Evolutionary conservation across 352 stramenopile genomes (phyloP).

Genomic region (Phytopythium cucurbitacearum): DNA sequence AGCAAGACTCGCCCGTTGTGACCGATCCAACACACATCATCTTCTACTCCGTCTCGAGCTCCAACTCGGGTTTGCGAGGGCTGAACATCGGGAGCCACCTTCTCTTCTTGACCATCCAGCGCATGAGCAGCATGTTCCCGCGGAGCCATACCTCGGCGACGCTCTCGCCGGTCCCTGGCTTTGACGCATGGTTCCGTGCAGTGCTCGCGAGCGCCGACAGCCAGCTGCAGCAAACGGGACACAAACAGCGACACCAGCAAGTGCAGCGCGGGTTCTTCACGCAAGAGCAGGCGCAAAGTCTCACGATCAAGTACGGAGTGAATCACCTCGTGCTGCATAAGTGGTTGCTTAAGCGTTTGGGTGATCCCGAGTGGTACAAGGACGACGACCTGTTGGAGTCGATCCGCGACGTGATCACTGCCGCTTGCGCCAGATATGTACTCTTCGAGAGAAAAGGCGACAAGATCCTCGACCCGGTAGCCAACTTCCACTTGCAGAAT

Average conservation of each 20-base stretch:
- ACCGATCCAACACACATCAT: conserved; percentile 68
- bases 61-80: conserved; percentile 69
- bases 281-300: conserved; percentile 32
- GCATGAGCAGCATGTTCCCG: conserved; percentile 61
- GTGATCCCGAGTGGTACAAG: conserved; percentile 37
- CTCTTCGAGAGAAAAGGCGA: conserved; percentile 71
- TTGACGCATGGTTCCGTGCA: conserved; percentile 60
- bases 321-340: conserved; percentile 51
- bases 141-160: conserved; percentile 64
- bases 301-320: conserved; percentile 59
- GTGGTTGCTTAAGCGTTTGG: conserved; percentile 65
- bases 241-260: conserved; percentile 10
- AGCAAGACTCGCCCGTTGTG: conserved; percentile 37
- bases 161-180: conserved; percentile 75
- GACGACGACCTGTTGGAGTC: conserved; percentile 42
- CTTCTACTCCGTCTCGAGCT: conserved; percentile 84
- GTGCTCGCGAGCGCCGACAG: conserved; percentile 22
- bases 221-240: conserved; percentile 16
- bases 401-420: conserved; percentile 45
- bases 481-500: conserved; percentile 86
- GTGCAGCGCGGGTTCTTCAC: conserved; percentile 47
- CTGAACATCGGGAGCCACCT: conserved; percentile 82
- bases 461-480: conserved; percentile 79
- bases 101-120: conserved; percentile 80
- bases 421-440: conserved; percentile 70